Percentiles rank a stretch among this genome's conserved stretches.
These are phyloP conservation scores for Ceratocystis colombiana DNA, from an alignment of 2,329 filamentous ascomycete species.

Conservation along the genomic window DNA sequence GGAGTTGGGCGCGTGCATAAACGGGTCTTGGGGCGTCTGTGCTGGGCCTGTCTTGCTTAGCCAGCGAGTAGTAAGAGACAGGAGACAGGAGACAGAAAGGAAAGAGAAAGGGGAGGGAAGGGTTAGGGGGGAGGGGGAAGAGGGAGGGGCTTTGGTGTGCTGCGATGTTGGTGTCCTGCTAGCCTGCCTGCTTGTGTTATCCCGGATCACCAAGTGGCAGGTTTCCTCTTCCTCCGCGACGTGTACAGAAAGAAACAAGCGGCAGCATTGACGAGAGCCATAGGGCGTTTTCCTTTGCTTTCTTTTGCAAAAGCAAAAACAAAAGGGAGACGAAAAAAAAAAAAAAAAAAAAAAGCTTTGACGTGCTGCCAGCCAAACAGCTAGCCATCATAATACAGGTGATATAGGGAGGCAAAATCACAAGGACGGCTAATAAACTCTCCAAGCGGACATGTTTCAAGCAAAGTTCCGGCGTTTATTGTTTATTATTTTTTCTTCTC, in stretches of 20 bases:
- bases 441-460: slow-evolving; percentile 9
- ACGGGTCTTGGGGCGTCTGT: background rate
- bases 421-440: background rate
- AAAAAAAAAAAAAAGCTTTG: background rate
- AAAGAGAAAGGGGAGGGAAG: too few species aligned
- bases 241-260: too few species aligned
- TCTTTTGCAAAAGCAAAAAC: background rate
- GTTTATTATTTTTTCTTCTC: background rate
- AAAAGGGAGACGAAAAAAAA: background rate
- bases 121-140: too few species aligned
- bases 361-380: slow-evolving; percentile 1
- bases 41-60: background rate
- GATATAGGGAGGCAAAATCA: slow-evolving; percentile 2
- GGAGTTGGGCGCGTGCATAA: slow-evolving; percentile 1
- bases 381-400: background rate
- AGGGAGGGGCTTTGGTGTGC: background rate
- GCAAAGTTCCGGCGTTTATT: background rate
- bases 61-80: too few species aligned
- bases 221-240: slow-evolving; percentile 3
- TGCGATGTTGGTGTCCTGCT: background rate
- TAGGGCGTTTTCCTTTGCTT: too few species aligned
- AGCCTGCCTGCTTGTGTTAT: background rate
- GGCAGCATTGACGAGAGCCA: too few species aligned
- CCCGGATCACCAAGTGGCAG: slow-evolving; percentile 5
- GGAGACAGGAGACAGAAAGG: too few species aligned